These are phyloP conservation scores for Tuber melanosporum DNA, from an alignment of 495 filamentous ascomycete genomes.

Conservation along the genomic window DNA sequence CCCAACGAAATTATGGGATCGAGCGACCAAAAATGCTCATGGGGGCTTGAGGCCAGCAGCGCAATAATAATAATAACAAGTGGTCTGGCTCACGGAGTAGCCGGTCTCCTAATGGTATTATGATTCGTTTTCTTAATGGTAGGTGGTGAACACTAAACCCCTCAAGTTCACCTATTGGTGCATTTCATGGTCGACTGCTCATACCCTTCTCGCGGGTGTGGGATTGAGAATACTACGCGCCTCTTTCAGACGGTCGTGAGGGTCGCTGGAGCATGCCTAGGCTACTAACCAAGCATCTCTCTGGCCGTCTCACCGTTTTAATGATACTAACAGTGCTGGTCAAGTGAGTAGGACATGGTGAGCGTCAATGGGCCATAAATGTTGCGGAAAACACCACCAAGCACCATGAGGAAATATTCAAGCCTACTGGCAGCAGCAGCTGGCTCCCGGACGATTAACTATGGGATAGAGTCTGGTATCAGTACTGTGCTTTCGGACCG, in stretches of 20 bases:
- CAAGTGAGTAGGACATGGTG: conserved; percentile 39
- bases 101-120: conserved; percentile 13
- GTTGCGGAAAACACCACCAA: conserved; percentile 59
- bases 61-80: background rate
- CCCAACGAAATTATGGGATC: conserved; percentile 58
- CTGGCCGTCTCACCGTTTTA: background rate
- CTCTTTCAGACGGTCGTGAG: conserved; percentile 63
- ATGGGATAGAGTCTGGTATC: conserved; percentile 48
- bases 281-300: conserved; percentile 44
- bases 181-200: conserved; percentile 63
- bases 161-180: conserved; percentile 56
- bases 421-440: conserved; percentile 36
- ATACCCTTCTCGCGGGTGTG: conserved; percentile 44
- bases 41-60: background rate
- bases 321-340: conserved; percentile 10
- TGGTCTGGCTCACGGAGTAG: background rate
- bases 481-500: conserved; percentile 67
- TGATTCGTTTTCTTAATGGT: conserved; percentile 10
- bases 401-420: conserved; percentile 55
- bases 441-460: conserved; percentile 37
- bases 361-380: conserved; percentile 53
- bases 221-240: conserved; percentile 48
- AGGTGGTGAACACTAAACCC: conserved; percentile 35
- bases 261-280: conserved; percentile 58
- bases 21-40: conserved; percentile 45